These are phyloP conservation scores for Balakata baccata DNA, from an alignment of 345 rosid species.

Conservation along the genomic window DNA sequence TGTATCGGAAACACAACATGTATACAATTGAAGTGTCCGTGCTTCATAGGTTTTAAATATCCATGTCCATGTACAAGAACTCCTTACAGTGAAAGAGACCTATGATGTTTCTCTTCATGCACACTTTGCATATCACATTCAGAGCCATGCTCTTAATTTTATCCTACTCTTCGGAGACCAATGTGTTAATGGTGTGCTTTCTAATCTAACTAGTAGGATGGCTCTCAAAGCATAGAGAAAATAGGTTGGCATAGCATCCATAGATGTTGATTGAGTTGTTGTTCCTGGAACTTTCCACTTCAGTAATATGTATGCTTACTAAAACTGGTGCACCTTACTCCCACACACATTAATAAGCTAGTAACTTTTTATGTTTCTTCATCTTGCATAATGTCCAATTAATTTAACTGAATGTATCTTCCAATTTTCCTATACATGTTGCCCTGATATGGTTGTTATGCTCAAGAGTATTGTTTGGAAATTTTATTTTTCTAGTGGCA, in stretches of 20 bases:
- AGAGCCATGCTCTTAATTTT: neutral
- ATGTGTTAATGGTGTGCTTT: neutral
- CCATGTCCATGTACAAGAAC: neutral
- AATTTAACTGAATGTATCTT: neutral
- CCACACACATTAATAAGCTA: neutral
- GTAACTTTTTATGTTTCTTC: neutral
- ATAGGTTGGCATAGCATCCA: neutral
- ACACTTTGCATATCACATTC: neutral
- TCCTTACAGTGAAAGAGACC: too few species aligned
- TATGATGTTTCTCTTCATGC: neutral
- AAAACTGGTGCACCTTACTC: neutral
- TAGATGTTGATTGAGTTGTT: neutral
- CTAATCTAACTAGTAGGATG: neutral
- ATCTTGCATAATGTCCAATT: neutral
- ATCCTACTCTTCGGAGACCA: neutral
- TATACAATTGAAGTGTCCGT: too few species aligned
- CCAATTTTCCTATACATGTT: neutral
- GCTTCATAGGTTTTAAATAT: neutral
- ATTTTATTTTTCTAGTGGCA: conserved; percentile 42
- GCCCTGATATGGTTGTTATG: neutral
- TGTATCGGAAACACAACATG: too few species aligned
- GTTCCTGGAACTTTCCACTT: neutral
- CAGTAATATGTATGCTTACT: neutral
- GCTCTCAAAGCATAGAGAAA: neutral
- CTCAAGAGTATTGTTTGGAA: neutral